phyloP scores from a whole-genome alignment of 768 basidiomycete species.

The Phanerochaete sordida region DNA sequence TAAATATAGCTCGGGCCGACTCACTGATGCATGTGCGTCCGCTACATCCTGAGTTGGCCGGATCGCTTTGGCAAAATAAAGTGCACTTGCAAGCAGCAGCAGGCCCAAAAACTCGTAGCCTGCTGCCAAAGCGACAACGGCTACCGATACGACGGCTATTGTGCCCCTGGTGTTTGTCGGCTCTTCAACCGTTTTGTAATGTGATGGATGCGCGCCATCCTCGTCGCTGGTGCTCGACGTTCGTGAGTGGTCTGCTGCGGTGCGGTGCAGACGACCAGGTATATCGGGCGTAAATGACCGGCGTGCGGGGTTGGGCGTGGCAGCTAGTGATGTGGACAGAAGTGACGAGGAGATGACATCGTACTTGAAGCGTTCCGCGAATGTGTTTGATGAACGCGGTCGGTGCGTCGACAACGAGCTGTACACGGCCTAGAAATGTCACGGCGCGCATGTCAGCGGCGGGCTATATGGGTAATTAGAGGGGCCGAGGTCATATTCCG shows the following conservation, averaged over 20 bases:
- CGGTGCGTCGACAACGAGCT: constrained; percentile 9
- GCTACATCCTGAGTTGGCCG: not conserved
- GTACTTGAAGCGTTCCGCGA: constrained; percentile 82
- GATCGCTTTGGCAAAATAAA: constrained; percentile 12
- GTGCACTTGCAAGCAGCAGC: constrained; percentile 15
- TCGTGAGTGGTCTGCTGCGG: not conserved
- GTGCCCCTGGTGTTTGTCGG: constrained; percentile 13
- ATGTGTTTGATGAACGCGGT: constrained; percentile 32
- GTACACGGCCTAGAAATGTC: constrained; percentile 7
- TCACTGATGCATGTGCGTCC: constrained; percentile 3
- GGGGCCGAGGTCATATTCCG: not conserved
- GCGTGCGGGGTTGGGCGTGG: constrained; percentile 27
- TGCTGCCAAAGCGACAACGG: constrained; percentile 19
- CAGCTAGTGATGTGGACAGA: constrained; percentile 53
- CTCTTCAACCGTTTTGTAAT: not conserved
- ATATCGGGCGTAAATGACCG: constrained; percentile 20
- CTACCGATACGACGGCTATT: constrained; percentile 17
- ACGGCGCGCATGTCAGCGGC: not conserved
- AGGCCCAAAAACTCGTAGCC: constrained; percentile 20
- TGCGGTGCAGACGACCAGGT: constrained; percentile 17
- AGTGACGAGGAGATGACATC: constrained; percentile 77
- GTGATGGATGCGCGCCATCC: constrained; percentile 4
- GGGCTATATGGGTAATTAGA: not conserved
- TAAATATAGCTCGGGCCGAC: not conserved
- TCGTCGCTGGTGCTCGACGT: constrained; percentile 12